phyloP scores from a whole-genome alignment of 202 grass and related monocot genomes.

The Musa balbisiana region DNA sequence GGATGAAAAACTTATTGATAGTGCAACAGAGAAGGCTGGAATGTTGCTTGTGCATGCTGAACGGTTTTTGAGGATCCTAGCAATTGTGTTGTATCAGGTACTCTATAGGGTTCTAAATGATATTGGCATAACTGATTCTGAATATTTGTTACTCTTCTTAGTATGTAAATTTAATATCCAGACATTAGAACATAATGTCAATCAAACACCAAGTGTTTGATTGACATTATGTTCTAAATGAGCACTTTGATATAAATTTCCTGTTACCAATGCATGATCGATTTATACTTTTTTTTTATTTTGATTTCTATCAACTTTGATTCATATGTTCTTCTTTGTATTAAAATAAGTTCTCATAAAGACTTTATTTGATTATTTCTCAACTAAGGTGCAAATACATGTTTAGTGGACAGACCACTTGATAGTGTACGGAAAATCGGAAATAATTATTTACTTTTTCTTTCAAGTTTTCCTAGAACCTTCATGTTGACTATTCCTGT shows the following conservation, averaged over 20 bases:
- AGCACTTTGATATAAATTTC: no score
- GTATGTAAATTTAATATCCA: no score
- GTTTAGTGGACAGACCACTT: no score
- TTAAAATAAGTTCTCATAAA: no score
- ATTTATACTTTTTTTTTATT: background rate
- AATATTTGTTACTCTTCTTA: no score
- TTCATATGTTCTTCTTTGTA: background rate
- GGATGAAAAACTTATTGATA: constrained; percentile 80
- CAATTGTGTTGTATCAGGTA: constrained; percentile 78
- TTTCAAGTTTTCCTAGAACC: background rate
- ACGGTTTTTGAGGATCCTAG: constrained; percentile 70
- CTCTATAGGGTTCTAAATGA: background rate
- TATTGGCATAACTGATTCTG: background rate
- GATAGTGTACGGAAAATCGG: no score
- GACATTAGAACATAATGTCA: no score
- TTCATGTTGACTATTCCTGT: background rate
- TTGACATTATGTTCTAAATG: no score
- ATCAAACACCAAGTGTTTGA: no score
- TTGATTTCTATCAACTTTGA: background rate
- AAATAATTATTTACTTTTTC: no score
- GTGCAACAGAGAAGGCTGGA: constrained; percentile 65
- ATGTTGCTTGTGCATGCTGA: constrained; percentile 92
- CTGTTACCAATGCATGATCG: background rate
- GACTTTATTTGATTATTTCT: no score
- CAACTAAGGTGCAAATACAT: no score